Percentiles rank a stretch among this genome's conserved stretches.
phyloP scores from a whole-genome alignment of 176 grass and related monocot genomes.

The Lolium perenne region DNA sequence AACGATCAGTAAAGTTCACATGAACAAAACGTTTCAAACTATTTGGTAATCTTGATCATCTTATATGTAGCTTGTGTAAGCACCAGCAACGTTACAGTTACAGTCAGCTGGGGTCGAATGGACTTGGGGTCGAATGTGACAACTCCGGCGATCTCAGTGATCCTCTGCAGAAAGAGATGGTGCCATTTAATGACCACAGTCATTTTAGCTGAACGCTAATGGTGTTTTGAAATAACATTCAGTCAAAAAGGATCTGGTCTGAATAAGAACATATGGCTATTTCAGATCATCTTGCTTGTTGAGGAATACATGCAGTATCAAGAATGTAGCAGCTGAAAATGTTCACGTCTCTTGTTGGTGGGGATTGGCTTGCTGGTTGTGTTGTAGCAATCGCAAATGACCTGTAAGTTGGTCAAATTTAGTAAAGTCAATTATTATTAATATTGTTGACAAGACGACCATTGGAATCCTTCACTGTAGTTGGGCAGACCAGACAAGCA shows the following conservation, averaged over 20 bases:
- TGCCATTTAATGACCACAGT: not conserved
- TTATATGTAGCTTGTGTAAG: constrained; percentile 78
- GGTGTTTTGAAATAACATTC: not conserved
- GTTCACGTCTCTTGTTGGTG: constrained; percentile 85
- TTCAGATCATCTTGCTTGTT: not conserved
- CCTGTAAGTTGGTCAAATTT: constrained; percentile 57
- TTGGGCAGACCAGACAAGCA: constrained; percentile 33
- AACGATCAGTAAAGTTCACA: not conserved
- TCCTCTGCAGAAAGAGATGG: constrained; percentile 54
- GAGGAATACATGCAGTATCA: too few species aligned
- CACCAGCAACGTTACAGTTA: constrained; percentile 90
- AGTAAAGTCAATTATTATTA: constrained; percentile 21
- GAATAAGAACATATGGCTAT: not conserved
- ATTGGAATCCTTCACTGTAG: constrained; percentile 15
- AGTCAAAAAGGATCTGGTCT: not conserved
- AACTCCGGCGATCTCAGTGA: constrained; percentile 86
- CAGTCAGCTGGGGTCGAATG: too few species aligned
- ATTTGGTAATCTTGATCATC: not conserved
- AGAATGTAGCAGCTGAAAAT: constrained; percentile 56
- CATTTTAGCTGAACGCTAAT: not conserved
- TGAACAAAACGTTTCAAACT: not conserved
- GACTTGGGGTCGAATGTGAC: constrained; percentile 86
- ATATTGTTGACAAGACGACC: not conserved
- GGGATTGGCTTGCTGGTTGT: constrained; percentile 87
- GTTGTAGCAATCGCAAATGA: constrained; percentile 98